Conservation (phyloP, 2,329 filamentous ascomycete species). For the Delphinella strobiligena region DNA sequence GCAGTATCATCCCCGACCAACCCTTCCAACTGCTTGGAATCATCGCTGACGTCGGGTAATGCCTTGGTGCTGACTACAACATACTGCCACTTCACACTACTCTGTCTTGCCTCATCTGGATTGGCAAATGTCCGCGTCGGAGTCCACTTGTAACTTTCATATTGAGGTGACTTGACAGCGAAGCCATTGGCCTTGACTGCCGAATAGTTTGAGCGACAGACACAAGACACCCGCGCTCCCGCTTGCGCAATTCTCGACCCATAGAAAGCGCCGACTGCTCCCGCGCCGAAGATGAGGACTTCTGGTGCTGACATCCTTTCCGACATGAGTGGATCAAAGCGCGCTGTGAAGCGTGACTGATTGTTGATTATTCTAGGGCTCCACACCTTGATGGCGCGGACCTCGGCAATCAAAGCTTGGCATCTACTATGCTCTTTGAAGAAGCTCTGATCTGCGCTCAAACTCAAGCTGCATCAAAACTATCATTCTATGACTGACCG, state of each 20-base stretch:
- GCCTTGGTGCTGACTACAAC: slow-evolving; percentile 61
- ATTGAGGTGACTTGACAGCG: slow-evolving; percentile 50
- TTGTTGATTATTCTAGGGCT: too few relatives aligned
- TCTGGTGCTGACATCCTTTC: slow-evolving; percentile 27
- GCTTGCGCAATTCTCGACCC: slow-evolving; percentile 49
- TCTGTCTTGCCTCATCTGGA: slow-evolving; percentile 41
- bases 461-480: neutral
- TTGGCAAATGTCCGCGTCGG: slow-evolving; percentile 52
- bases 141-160: slow-evolving; percentile 53
- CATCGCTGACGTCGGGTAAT: slow-evolving; percentile 52
- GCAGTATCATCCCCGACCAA: slow-evolving; percentile 43
- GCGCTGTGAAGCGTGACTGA: too few relatives aligned
- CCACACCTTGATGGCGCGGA: neutral
- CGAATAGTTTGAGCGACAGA: slow-evolving; percentile 62
- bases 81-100: slow-evolving; percentile 45
- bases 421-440: neutral
- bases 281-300: slow-evolving; percentile 57
- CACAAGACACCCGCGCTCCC: slow-evolving; percentile 51
- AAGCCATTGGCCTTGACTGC: slow-evolving; percentile 52
- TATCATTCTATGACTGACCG: too few relatives aligned
- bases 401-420: neutral
- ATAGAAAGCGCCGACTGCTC: slow-evolving; percentile 62
- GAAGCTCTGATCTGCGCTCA: neutral
- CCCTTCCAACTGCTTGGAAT: slow-evolving; percentile 49
- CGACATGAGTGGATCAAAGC: too few relatives aligned